These are phyloP conservation scores for Apiospora pterosperma DNA, from an alignment of 2,329 filamentous ascomycete species.

Conservation along the genomic window DNA sequence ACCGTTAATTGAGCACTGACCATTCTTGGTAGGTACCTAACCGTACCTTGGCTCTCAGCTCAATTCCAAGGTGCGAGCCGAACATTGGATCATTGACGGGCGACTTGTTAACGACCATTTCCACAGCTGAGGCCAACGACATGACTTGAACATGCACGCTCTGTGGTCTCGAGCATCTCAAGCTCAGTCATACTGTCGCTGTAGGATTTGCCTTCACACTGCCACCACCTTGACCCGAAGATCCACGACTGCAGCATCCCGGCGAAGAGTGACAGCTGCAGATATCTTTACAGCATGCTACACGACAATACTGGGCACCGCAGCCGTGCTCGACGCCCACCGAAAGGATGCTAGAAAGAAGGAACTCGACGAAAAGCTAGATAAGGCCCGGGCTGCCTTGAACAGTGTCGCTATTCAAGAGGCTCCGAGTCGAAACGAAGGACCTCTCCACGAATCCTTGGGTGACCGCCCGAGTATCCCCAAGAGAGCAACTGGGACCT, in stretches of 20 bases:
- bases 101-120: not conserved
- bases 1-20: too few species aligned
- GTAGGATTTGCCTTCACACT: constrained; percentile 52
- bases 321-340: constrained; percentile 58
- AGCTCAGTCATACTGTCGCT: constrained; percentile 58
- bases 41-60: too few species aligned
- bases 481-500: not conserved
- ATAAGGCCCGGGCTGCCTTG: constrained; percentile 48
- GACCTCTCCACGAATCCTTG: not conserved
- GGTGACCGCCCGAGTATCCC: not conserved
- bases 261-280: constrained; percentile 46
- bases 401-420: constrained; percentile 33
- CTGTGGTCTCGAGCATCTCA: constrained; percentile 66
- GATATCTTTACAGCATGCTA: constrained; percentile 65
- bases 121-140: constrained; percentile 5
- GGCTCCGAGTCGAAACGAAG: constrained; percentile 6
- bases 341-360: constrained; percentile 54
- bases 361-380: constrained; percentile 60
- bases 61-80: too few species aligned
- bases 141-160: constrained; percentile 56
- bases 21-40: too few species aligned
- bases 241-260: constrained; percentile 45
- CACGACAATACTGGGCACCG: constrained; percentile 63
- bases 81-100: not conserved
- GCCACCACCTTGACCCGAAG: constrained; percentile 46